Evolutionary conservation across 2,329 filamentous ascomycete species (phyloP).

Genomic region (Rhexocercosporidium sp.): DNA sequence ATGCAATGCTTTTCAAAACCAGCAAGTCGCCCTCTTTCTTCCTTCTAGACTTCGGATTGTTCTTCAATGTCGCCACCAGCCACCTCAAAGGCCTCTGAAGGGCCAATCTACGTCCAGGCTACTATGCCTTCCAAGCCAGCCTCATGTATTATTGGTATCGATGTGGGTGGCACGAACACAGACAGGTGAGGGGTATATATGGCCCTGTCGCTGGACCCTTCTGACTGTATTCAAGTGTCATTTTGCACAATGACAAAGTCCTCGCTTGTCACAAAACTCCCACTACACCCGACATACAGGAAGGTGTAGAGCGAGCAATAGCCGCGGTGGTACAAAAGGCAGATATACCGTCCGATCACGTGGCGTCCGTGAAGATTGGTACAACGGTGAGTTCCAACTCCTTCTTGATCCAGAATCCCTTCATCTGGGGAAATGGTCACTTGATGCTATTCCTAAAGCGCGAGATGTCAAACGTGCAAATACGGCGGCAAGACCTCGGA

Average conservation of each 20-base stretch:
- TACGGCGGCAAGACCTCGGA: conserved; percentile 8
- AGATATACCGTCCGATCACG: conserved; percentile 44
- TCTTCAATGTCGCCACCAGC: conserved; percentile 21
- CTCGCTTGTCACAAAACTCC: conserved; percentile 53
- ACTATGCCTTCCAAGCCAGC: conserved; percentile 32
- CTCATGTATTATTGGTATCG: conserved; percentile 46
- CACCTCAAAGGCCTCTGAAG: conserved; percentile 11
- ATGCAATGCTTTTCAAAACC: conserved; percentile 2
- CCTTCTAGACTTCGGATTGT: conserved; percentile 1
- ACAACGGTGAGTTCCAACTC: conserved; percentile 35
- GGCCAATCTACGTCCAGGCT: conserved; percentile 11
- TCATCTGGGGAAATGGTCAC: neutral
- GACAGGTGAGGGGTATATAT: conserved; percentile 38
- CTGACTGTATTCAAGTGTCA: conserved; percentile 22
- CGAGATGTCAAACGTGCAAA: neutral
- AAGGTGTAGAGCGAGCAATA: conserved; percentile 54
- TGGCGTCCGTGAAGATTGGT: conserved; percentile 56
- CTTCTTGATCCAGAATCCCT: neutral
- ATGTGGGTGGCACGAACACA: conserved; percentile 66
- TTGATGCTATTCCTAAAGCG: neutral
- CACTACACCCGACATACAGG: conserved; percentile 56
- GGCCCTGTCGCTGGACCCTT: neutral
- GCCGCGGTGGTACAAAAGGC: conserved; percentile 48
- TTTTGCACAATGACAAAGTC: conserved; percentile 36
- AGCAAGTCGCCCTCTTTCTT: conserved; percentile 1